A percentile compares a stretch with the other conserved stretches of the same genome.
These are phyloP conservation scores for Fusarium clavum DNA, from an alignment of 2,329 filamentous ascomycete genomes.

Conservation along the genomic window DNA sequence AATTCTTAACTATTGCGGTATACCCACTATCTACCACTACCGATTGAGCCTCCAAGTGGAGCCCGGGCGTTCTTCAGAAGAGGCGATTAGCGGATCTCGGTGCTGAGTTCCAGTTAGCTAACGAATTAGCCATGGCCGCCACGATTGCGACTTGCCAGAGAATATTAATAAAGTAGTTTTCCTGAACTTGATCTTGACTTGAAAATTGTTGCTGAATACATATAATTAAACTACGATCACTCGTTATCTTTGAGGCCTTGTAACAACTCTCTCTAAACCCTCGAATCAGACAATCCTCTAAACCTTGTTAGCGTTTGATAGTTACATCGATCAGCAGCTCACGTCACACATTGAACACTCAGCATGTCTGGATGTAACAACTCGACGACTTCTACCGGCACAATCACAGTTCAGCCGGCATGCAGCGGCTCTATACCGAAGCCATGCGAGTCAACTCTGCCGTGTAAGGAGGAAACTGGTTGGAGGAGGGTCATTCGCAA, in stretches of 20 bases:
- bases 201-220: neutral
- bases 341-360: constrained; percentile 17
- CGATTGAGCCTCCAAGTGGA: constrained; percentile 13
- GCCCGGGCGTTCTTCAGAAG: neutral
- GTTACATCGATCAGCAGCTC: constrained; percentile 26
- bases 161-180: neutral
- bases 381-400: constrained; percentile 16
- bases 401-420: constrained; percentile 1
- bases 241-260: neutral
- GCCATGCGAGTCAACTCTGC: constrained; percentile 30
- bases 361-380: constrained; percentile 36
- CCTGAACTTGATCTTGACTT: neutral
- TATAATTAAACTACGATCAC: neutral
- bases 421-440: constrained; percentile 19
- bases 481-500: constrained; percentile 62
- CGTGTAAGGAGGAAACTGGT: constrained; percentile 52
- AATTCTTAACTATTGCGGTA: constrained; percentile 16
- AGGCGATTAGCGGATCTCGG: constrained; percentile 35
- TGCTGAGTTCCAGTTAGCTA: neutral
- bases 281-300: neutral
- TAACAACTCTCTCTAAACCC: neutral
- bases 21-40: constrained; percentile 29
- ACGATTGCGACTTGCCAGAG: neutral
- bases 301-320: constrained; percentile 25
- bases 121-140: neutral